Percentiles rank a stretch among this genome's conserved stretches.
Conservation (phyloP, 2,329 filamentous ascomycete species). For the Aaosphaeria pasadenensis region DNA sequence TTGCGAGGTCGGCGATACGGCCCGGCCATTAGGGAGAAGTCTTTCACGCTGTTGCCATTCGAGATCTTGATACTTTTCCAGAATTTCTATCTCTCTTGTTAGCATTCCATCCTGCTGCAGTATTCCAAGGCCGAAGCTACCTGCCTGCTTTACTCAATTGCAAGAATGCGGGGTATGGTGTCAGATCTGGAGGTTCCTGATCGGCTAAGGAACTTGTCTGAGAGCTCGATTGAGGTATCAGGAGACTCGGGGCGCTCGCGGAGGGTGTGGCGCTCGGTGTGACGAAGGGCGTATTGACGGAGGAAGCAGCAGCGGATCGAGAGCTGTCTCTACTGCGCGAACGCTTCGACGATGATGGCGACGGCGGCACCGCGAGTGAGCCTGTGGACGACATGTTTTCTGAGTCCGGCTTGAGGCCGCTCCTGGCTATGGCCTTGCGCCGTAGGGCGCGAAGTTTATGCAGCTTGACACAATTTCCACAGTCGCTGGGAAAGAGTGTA, state of each 20-base stretch:
- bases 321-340: slow-evolving; percentile 39
- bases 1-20: slow-evolving; percentile 43
- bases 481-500: neutral
- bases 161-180: slow-evolving; percentile 53
- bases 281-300: slow-evolving; percentile 20
- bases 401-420: slow-evolving; percentile 20
- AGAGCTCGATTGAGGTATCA: slow-evolving; percentile 15
- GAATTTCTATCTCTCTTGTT: slow-evolving; percentile 47
- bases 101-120: too few relatives aligned
- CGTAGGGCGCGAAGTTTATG: slow-evolving; percentile 39
- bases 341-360: slow-evolving; percentile 38
- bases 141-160: slow-evolving; percentile 48
- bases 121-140: slow-evolving; percentile 17
- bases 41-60: slow-evolving; percentile 59
- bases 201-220: slow-evolving; percentile 6
- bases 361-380: slow-evolving; percentile 26
- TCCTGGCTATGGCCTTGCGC: slow-evolving; percentile 38
- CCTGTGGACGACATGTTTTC: slow-evolving; percentile 19
- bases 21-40: slow-evolving; percentile 42
- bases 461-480: slow-evolving; percentile 32
- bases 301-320: slow-evolving; percentile 24
- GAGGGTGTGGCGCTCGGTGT: slow-evolving; percentile 15
- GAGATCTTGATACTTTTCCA: slow-evolving; percentile 59
- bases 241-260: slow-evolving; percentile 30
- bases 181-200: slow-evolving; percentile 15